These are phyloP conservation scores for Arabidopsis suecica DNA, from an alignment of 345 rosid genomes.

Conservation along the genomic window DNA sequence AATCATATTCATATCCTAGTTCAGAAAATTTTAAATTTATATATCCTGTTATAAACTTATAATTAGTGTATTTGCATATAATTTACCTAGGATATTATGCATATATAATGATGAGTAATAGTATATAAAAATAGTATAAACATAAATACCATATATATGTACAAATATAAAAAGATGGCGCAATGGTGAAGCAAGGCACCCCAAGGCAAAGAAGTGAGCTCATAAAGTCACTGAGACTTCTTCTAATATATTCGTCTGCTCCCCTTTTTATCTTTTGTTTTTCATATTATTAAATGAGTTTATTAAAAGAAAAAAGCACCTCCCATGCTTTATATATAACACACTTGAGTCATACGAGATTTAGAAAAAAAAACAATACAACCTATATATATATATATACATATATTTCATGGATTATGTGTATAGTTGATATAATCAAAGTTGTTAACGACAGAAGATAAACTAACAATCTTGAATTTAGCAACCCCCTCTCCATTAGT, in stretches of 20 bases:
- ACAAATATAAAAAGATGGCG: constrained; percentile 43
- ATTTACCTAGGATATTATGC: background rate
- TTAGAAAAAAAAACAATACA: background rate
- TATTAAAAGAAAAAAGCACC: constrained; percentile 17
- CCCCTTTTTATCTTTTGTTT: constrained; percentile 14
- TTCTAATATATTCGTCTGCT: constrained; percentile 42
- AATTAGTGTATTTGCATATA: background rate
- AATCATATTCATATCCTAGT: background rate
- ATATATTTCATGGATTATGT: background rate
- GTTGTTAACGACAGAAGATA: constrained; percentile 7
- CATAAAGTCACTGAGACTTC: constrained; percentile 46
- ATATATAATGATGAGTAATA: background rate
- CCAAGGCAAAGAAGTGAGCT: constrained; percentile 57
- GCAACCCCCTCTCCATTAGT: constrained; percentile 18
- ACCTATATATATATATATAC: background rate
- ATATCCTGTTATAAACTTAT: background rate
- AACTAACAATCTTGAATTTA: constrained; percentile 34
- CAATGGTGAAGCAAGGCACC: constrained; percentile 51
- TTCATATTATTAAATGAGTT: constrained; percentile 17
- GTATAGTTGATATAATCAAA: constrained; percentile 9
- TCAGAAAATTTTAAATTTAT: background rate
- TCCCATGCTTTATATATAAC: constrained; percentile 14
- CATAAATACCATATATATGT: background rate
- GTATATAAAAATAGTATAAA: background rate
- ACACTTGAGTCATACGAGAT: constrained; percentile 17